Conservation (phyloP, 768 basidiomycete genomes). For the Naganishia kalamii region DNA sequence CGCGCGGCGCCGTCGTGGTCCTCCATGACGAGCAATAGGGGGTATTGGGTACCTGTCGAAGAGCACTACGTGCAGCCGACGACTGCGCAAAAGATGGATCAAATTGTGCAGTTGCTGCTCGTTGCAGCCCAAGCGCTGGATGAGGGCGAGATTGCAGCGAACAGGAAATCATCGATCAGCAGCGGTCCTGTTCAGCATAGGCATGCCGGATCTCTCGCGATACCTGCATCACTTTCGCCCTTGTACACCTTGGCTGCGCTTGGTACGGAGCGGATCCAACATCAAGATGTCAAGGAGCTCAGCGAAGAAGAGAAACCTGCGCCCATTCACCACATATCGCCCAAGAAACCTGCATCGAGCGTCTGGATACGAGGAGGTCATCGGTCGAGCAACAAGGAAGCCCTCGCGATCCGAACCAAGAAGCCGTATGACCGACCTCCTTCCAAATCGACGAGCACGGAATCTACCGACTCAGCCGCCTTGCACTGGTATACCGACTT, state of each 20-base stretch:
- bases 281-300: neutral
- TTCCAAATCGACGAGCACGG: neutral
- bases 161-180: too few species aligned
- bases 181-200: too few species aligned
- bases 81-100: neutral
- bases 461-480: neutral
- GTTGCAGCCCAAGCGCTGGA: neutral
- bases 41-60: too few species aligned
- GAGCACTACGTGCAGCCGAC: neutral
- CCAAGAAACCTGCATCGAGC: neutral
- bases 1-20: neutral
- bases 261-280: neutral
- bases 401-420: neutral
- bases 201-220: neutral
- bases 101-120: neutral
- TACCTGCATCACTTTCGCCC: neutral
- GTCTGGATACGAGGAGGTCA: conserved; percentile 12
- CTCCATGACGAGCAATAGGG: too few species aligned
- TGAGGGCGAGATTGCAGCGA: neutral
- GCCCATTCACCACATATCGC: neutral
- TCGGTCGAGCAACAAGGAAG: neutral
- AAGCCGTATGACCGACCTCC: conserved; percentile 7
- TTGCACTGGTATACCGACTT: conserved; percentile 1
- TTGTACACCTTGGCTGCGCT: conserved; percentile 6
- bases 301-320: neutral